Evolutionary conservation across 2,329 filamentous ascomycete genomes (phyloP).

Genomic region (Eurotiales sp.): DNA sequence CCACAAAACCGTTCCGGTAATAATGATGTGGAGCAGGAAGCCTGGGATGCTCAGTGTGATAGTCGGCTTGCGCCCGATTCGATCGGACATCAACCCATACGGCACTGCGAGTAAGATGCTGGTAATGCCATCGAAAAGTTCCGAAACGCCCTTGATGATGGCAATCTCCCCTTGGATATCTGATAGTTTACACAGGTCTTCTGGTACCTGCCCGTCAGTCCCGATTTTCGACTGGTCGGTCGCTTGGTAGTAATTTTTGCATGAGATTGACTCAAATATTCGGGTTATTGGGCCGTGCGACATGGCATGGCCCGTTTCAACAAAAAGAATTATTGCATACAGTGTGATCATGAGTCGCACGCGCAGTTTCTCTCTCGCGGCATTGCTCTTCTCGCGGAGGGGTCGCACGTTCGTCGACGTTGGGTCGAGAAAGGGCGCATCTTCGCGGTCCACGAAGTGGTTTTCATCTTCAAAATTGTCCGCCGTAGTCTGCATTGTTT

Average conservation of each 20-base stretch:
- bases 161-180: slow-evolving; percentile 48
- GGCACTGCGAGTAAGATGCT: slow-evolving; percentile 48
- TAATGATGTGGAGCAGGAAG: slow-evolving; percentile 32
- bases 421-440: slow-evolving; percentile 28
- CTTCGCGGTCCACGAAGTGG: slow-evolving; percentile 26
- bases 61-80: slow-evolving; percentile 44
- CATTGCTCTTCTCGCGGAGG: background rate
- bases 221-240: slow-evolving; percentile 43
- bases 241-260: slow-evolving; percentile 41
- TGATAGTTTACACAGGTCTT: slow-evolving; percentile 49
- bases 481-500: slow-evolving; percentile 2
- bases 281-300: slow-evolving; percentile 44
- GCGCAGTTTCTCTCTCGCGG: slow-evolving; percentile 23
- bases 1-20: slow-evolving; percentile 33
- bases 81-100: slow-evolving; percentile 49
- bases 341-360: slow-evolving; percentile 39
- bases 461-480: slow-evolving; percentile 12
- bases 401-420: slow-evolving; percentile 13
- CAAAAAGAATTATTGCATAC: slow-evolving; percentile 39
- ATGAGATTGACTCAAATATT: slow-evolving; percentile 49
- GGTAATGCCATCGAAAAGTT: slow-evolving; percentile 45
- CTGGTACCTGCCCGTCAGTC: slow-evolving; percentile 40
- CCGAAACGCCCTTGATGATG: slow-evolving; percentile 49
- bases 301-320: slow-evolving; percentile 46
- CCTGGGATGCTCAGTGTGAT: slow-evolving; percentile 43